Evolutionary conservation across 768 basidiomycete species (phyloP).

Genomic region (Panus rudis): DNA sequence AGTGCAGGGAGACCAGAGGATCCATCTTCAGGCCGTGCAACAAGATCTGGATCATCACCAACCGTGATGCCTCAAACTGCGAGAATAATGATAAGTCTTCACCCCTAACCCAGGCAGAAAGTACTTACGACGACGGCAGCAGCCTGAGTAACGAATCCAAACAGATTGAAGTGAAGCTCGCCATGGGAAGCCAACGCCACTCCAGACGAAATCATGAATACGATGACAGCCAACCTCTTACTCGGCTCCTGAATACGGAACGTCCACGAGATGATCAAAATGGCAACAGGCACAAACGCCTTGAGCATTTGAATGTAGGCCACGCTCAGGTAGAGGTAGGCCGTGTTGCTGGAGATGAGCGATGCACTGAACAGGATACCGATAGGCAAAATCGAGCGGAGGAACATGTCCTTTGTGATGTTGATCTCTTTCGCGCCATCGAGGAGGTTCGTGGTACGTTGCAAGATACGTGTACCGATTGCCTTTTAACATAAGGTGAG

Average conservation of each 20-base stretch:
- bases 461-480: conserved; percentile 79
- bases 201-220: conserved; percentile 85
- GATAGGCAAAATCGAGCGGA: conserved; percentile 87
- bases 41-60: conserved; percentile 94
- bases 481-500: conserved; percentile 38
- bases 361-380: conserved; percentile 90
- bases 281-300: conserved; percentile 89
- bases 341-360: conserved; percentile 86
- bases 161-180: conserved; percentile 76
- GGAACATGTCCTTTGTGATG: conserved; percentile 72
- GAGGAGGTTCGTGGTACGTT: conserved; percentile 73
- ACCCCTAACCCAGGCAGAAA: not conserved
- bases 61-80: conserved; percentile 87
- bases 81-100: conserved; percentile 2
- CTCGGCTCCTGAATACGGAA: conserved; percentile 87
- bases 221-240: conserved; percentile 72
- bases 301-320: conserved; percentile 98
- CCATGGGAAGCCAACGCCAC: conserved; percentile 88
- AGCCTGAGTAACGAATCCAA: conserved; percentile 85
- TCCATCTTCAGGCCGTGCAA: conserved; percentile 97
- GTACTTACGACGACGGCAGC: conserved; percentile 73
- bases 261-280: conserved; percentile 88
- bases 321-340: conserved; percentile 86
- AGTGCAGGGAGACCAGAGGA: conserved; percentile 90
- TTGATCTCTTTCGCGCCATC: conserved; percentile 75